These are phyloP conservation scores for Ophiostoma triangulosporum DNA, from an alignment of 2,329 filamentous ascomycete genomes.

Conservation along the genomic window DNA sequence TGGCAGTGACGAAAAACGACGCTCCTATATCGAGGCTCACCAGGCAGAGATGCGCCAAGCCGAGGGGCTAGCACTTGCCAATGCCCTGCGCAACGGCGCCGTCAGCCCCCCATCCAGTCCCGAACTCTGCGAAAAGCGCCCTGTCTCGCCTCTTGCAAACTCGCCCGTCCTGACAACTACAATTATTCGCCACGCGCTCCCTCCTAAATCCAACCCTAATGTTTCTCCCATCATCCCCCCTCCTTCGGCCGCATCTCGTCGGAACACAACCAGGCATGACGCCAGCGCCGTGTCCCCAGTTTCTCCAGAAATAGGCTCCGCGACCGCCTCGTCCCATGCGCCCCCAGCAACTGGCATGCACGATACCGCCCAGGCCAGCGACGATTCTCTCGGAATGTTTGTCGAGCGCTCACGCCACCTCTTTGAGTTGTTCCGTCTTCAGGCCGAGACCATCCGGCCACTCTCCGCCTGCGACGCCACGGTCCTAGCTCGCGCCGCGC, in stretches of 20 bases:
- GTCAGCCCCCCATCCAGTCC: conserved; percentile 18
- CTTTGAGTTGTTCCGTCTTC: conserved; percentile 61
- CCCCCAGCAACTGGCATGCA: conserved; percentile 17
- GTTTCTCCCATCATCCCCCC: conserved; percentile 6
- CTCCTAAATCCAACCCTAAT: conserved; percentile 4
- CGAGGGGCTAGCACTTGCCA: conserved; percentile 45
- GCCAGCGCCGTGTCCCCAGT: conserved; percentile 1
- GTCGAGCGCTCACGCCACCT: conserved; percentile 57
- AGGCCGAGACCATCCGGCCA: conserved; percentile 60
- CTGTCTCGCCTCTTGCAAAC: neutral
- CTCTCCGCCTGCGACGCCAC: conserved; percentile 47
- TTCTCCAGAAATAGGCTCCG: conserved; percentile 1
- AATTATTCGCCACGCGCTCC: no score
- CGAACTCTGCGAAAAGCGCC: conserved; percentile 12
- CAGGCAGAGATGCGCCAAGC: conserved; percentile 47
- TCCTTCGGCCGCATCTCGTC: conserved; percentile 10
- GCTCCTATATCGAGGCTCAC: conserved; percentile 44
- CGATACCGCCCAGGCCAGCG: conserved; percentile 27
- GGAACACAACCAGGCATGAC: conserved; percentile 15
- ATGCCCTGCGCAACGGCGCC: conserved; percentile 27
- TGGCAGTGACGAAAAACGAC: conserved; percentile 37
- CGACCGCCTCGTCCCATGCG: conserved; percentile 3
- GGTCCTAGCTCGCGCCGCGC: conserved; percentile 56
- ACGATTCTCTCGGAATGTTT: conserved; percentile 59
- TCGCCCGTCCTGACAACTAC: conserved; percentile 5